phyloP scores from a whole-genome alignment of 2,329 filamentous ascomycete species.

The Juglanconis oblonga region DNA sequence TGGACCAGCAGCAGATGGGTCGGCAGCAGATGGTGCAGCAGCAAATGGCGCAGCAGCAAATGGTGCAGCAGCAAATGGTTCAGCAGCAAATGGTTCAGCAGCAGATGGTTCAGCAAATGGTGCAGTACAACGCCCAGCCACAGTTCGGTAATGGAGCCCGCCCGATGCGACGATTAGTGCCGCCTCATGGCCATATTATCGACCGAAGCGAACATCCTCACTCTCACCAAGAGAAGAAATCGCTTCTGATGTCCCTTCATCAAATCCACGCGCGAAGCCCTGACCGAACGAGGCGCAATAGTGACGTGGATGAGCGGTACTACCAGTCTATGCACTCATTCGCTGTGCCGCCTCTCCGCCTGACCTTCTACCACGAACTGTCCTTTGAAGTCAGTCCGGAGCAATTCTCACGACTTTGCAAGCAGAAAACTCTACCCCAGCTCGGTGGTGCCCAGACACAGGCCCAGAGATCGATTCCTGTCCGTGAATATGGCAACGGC shows the following conservation, averaged over 20 bases:
- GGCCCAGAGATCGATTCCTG: slow-evolving; percentile 25
- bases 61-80: neutral
- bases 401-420: slow-evolving; percentile 34
- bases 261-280: slow-evolving; percentile 48
- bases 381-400: slow-evolving; percentile 43
- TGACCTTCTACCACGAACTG: slow-evolving; percentile 38
- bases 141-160: neutral
- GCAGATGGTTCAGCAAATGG: neutral
- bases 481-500: slow-evolving; percentile 44
- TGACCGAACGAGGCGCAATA: slow-evolving; percentile 33
- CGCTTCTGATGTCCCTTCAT: slow-evolving; percentile 43
- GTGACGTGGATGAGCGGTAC: slow-evolving; percentile 31
- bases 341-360: slow-evolving; percentile 40
- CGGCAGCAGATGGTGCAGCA: neutral
- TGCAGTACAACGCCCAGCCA: neutral
- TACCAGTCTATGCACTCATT: slow-evolving; percentile 59
- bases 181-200: slow-evolving; percentile 22
- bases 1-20: neutral
- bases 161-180: slow-evolving; percentile 18
- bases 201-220: slow-evolving; percentile 36
- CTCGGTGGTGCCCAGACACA: slow-evolving; percentile 9
- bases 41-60: neutral
- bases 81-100: neutral
- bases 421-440: slow-evolving; percentile 25
- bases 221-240: slow-evolving; percentile 38